Evolutionary conservation across 352 stramenopile species (phyloP), one percentile per base, ranked within the genome.

Genomic region (Globisporangium polare): DNA sequence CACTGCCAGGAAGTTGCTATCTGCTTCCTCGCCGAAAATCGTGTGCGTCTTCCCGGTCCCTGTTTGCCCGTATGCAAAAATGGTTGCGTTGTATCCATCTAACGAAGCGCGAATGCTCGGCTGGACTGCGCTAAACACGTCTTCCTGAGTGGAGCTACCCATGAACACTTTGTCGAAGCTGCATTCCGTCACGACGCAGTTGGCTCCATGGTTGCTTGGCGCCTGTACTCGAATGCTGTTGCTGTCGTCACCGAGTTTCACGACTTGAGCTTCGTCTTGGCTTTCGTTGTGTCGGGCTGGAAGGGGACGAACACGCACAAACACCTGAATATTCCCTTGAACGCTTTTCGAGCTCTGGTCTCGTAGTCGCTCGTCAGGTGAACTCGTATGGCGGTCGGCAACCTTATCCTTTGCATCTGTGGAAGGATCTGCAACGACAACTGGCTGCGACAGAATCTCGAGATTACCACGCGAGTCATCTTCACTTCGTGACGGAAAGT

Each of bases 31-130:
- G 2, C 92, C 92, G 54, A 95, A 93, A 45, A 98, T 91, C 18
- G 92, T 98, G 68, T 97, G 84, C 0, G 92, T 97, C 62, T 98
- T 98, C 7, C 92, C 93, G 5, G 87, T 93, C 2, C 88, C 89
- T 0, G 92, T 98, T 63, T 95, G 87, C 10, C 92, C 91, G 58
- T 98, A 98, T 1, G 87, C 88, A 56, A 98, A 97, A 15, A 98
- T 74, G 2, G 89, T 98, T 7, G 83, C 83, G 61, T 97, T 98
- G 57, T 86, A 95, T 18, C 91, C 91, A 24, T 88, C 72, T 17
- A 98, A 53, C 2, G 80, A 75, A 0, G 86, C 78, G 15, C 71
- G 53, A 8, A 97, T 69, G 33, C 84, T 86, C 5, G 76, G 80
- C 26, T 85, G 69, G 17, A 94, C 71, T 8, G 80, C 66, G 9